Percentiles rank a stretch among this genome's conserved stretches.
Evolutionary conservation across 1,284 basidiomycete species (phyloP).

Genomic region (Melampsora americana): DNA sequence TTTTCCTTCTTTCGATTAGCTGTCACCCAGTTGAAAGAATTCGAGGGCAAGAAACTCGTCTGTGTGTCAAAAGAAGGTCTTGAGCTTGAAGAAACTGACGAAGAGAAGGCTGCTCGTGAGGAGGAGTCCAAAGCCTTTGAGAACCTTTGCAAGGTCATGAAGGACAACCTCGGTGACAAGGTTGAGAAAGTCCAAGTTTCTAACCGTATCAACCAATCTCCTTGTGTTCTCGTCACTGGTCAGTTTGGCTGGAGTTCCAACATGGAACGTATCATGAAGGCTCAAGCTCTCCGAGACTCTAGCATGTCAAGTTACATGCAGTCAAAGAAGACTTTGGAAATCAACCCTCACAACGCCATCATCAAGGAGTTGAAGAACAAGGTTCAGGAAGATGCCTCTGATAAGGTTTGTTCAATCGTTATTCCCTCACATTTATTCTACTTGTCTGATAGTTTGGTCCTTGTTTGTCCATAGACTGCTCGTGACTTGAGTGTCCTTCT

Average conservation of each 20-base stretch:
- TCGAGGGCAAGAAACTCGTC: conserved; percentile 95
- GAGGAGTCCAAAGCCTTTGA: conserved; percentile 78
- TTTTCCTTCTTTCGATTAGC: conserved; percentile 66
- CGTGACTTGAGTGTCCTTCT: conserved; percentile 91
- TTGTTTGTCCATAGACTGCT: conserved; percentile 63
- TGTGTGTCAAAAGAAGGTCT: conserved; percentile 99
- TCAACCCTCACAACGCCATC: conserved; percentile 91
- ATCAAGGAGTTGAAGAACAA: conserved; percentile 94
- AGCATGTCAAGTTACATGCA: conserved; percentile 94
- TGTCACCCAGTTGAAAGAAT: conserved; percentile 98
- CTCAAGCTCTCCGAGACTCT: conserved; percentile 95
- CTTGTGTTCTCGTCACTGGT: conserved; percentile 93
- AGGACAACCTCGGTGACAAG: conserved; percentile 98
- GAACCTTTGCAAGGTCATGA: conserved; percentile 89
- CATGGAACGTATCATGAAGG: conserved; percentile 99
- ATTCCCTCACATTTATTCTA: neutral
- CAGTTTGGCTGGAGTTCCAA: conserved; percentile 99
- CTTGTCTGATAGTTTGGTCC: neutral
- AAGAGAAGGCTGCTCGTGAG: conserved; percentile 91
- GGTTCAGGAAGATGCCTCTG: conserved; percentile 92
- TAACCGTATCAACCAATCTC: conserved; percentile 94
- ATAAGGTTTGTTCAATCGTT: conserved; percentile 61
- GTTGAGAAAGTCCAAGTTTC: conserved; percentile 99
- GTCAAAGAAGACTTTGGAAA: conserved; percentile 97
- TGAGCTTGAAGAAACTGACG: conserved; percentile 97